A percentile compares a stretch with the other conserved stretches of the same genome.
These are phyloP conservation scores for Flaveria floridana DNA, from an alignment of 140 eudicot species.

Conservation along the genomic window DNA sequence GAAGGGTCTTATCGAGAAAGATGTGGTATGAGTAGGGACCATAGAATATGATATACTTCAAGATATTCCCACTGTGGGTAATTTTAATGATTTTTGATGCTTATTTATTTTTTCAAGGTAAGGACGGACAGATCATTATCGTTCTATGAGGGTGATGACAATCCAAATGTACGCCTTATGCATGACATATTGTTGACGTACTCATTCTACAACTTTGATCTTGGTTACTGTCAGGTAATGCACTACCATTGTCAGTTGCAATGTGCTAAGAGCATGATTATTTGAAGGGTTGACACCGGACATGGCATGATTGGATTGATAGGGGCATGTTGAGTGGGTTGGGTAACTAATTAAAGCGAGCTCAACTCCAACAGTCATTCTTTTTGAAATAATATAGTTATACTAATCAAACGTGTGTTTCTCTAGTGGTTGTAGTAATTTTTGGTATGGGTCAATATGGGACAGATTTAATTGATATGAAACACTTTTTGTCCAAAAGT, in stretches of 20 bases:
- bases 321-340: background rate
- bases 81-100: background rate
- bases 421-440: no score
- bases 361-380: background rate
- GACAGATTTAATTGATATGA: background rate
- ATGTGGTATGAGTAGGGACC: slow-evolving; percentile 59
- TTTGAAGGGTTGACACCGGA: slow-evolving; percentile 4
- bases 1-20: slow-evolving; percentile 92
- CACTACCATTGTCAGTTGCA: slow-evolving; percentile 4
- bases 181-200: slow-evolving; percentile 81
- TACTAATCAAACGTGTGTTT: no score
- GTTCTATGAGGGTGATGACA: slow-evolving; percentile 94
- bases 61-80: background rate
- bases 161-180: slow-evolving; percentile 67
- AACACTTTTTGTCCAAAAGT: slow-evolving; percentile 1
- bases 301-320: background rate
- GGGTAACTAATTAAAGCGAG: background rate
- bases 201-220: slow-evolving; percentile 92
- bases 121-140: slow-evolving; percentile 86
- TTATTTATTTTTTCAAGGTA: slow-evolving; percentile 48
- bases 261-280: slow-evolving; percentile 14
- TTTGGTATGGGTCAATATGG: background rate
- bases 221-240: slow-evolving; percentile 93
- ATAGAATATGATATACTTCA: background rate
- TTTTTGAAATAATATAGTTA: no score